phyloP scores from a whole-genome alignment of 1,139 yeast genomes.

The Spencermartinsiella ligniputridi region DNA sequence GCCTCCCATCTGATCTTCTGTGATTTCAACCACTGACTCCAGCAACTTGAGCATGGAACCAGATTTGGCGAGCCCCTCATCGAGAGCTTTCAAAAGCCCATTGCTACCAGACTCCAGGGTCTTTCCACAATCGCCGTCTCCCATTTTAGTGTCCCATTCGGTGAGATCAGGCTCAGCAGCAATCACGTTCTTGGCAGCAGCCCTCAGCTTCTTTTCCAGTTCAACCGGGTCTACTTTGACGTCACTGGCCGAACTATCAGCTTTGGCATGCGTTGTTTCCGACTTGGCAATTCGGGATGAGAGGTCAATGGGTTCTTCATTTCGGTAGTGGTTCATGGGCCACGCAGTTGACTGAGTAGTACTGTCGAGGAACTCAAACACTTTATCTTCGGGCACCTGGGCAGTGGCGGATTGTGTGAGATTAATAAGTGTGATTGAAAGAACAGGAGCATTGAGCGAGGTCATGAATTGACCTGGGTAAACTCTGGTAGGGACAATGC shows the following conservation, averaged over 20 bases:
- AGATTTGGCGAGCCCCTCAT: constrained; percentile 28
- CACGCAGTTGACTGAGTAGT: constrained; percentile 42
- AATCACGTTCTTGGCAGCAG: constrained; percentile 40
- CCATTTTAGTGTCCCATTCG: constrained; percentile 47
- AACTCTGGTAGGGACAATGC: constrained; percentile 41
- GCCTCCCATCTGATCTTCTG: constrained; percentile 53
- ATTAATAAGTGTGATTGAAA: constrained; percentile 47
- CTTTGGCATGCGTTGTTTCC: neutral
- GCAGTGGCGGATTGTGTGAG: constrained; percentile 38
- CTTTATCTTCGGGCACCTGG: constrained; percentile 10
- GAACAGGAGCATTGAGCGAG: constrained; percentile 49
- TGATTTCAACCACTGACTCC: constrained; percentile 31
- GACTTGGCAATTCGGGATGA: constrained; percentile 10
- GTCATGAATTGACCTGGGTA: constrained; percentile 48
- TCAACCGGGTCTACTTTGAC: constrained; percentile 34
- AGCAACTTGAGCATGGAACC: constrained; percentile 28
- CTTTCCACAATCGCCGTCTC: constrained; percentile 53
- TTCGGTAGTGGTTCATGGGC: constrained; percentile 25
- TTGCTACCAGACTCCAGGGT: constrained; percentile 44
- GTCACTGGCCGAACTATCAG: constrained; percentile 17
- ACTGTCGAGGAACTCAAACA: constrained; percentile 40
- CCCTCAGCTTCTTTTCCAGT: constrained; percentile 33
- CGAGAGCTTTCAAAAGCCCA: constrained; percentile 37
- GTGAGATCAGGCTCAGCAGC: constrained; percentile 44
- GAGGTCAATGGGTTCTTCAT: constrained; percentile 13